Evolutionary conservation across 208 protist species (phyloP).

Genomic region (Trypanosoma congolense): DNA sequence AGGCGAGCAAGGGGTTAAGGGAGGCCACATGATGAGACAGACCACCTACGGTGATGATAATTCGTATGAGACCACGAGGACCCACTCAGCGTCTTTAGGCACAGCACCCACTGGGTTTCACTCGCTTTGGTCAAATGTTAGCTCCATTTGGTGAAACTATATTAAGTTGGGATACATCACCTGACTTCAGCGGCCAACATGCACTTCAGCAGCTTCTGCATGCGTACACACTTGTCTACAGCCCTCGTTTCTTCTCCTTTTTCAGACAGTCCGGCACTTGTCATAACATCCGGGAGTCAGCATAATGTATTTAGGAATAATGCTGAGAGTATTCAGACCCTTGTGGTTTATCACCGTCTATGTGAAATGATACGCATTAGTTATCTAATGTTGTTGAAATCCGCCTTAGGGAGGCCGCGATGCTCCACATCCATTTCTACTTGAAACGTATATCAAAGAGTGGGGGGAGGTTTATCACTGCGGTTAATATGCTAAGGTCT

Average conservation of each 20-base stretch:
- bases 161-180: conserved; percentile 14
- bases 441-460: conserved; percentile 42
- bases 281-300: conserved; percentile 35
- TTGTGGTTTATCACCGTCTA: conserved; percentile 79
- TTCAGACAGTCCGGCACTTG: conserved; percentile 59
- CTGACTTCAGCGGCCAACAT: conserved; percentile 18
- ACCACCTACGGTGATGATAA: background rate
- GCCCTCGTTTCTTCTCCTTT: conserved; percentile 32
- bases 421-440: conserved; percentile 24
- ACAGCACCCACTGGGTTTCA: conserved; percentile 19
- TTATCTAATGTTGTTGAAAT: conserved; percentile 14
- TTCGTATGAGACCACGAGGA: conserved; percentile 1
- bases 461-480: conserved; percentile 66
- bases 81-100: conserved; percentile 17
- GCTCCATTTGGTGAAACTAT: conserved; percentile 17
- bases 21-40: background rate
- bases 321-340: conserved; percentile 65
- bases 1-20: background rate
- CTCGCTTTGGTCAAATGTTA: conserved; percentile 14
- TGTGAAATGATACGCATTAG: conserved; percentile 68
- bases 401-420: conserved; percentile 23
- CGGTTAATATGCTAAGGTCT: conserved; percentile 56
- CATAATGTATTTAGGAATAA: conserved; percentile 43
- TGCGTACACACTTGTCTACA: conserved; percentile 24
- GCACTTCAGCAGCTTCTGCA: conserved; percentile 13